Evolutionary conservation across 106 monocot genomes (phyloP), one percentile per base, ranked within the genome.

Genomic region (Dioscorea zingiberensis): DNA sequence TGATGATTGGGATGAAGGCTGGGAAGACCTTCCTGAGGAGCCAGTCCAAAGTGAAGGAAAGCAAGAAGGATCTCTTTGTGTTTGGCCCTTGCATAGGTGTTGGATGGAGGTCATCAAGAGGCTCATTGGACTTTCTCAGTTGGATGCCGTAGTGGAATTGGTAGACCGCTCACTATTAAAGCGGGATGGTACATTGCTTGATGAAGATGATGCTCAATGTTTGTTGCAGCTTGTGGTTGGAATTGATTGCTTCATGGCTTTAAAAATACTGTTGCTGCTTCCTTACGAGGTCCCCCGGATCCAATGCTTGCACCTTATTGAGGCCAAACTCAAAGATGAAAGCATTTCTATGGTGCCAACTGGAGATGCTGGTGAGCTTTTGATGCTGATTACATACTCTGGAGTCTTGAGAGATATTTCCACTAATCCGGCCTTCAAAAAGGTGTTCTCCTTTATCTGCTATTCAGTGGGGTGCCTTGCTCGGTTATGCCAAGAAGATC

Each of bases 1-100:
- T 72, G 88, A 92, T 60, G 88, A 82, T n/a, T 97, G 97, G 97
- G 85, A 81, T 71, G 92, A 85, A 46, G 97, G 88, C 17, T 97
- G 97, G 97, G 97, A 95, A 76, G 69, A 58, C 26, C 69, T 89
- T 61, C 78, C 81, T 4, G 89, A 94, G 18, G 91, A 88, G n/a
- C 49, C 73, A 1, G 30, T 24, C 7, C 83, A 60, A 58, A 61
- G 30, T 12, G 78, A 72, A 59, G 55, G 13, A 30, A 78, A 85
- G 58, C 27, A 71, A 18, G 65, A 74, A 23, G 51, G 25, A 2
- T 66, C 54, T 48, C 21, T 65, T 57, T 74, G 65, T n/a, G 48
- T 86, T 29, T 74, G 78, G 64, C 79, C 81, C 48, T 72, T 97
- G 47, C 97, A 97, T 63, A 25, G 58, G 28, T 97, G 97, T 66